phyloP scores from a whole-genome alignment of 352 stramenopile genomes.

The Salisapilia sapeloensis region DNA sequence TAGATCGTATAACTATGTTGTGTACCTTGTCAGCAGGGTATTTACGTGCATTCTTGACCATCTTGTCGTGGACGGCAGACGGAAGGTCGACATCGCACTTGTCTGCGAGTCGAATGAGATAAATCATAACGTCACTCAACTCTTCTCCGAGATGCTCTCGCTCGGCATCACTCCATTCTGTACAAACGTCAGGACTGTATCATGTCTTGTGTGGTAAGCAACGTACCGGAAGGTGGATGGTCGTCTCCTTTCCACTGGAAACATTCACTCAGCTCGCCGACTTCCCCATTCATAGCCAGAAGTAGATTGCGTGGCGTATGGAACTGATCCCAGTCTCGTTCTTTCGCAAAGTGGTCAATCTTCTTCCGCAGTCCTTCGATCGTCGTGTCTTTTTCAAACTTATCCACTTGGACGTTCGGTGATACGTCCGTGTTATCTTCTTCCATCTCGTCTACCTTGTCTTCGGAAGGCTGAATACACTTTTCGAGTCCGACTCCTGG shows the following conservation, averaged over 20 bases:
- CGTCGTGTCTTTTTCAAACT: slow-evolving; percentile 16
- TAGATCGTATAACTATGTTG: neutral
- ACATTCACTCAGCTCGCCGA: slow-evolving; percentile 91
- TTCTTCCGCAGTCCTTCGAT: slow-evolving; percentile 32
- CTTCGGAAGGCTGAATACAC: slow-evolving; percentile 1
- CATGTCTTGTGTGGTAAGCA: neutral
- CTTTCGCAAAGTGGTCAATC: slow-evolving; percentile 32
- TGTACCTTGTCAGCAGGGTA: slow-evolving; percentile 40
- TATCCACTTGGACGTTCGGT: slow-evolving; percentile 3
- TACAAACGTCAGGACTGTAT: slow-evolving; percentile 1
- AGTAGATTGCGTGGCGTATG: slow-evolving; percentile 84
- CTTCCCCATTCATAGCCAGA: slow-evolving; percentile 87
- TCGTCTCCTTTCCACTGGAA: slow-evolving; percentile 91
- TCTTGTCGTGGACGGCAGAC: slow-evolving; percentile 82
- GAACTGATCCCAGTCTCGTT: slow-evolving; percentile 49
- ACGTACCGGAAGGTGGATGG: neutral
- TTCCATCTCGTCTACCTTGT: neutral
- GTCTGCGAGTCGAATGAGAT: slow-evolving; percentile 89
- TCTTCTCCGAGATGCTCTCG: slow-evolving; percentile 89
- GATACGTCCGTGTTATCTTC: neutral
- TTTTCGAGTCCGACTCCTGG: slow-evolving; percentile 2
- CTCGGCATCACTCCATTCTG: slow-evolving; percentile 62
- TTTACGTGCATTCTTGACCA: slow-evolving; percentile 80
- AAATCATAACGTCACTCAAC: slow-evolving; percentile 95
- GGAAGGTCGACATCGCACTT: slow-evolving; percentile 83